Conservation (phyloP, 176 grass and related monocot genomes). For the Cenchrus americanus region DNA sequence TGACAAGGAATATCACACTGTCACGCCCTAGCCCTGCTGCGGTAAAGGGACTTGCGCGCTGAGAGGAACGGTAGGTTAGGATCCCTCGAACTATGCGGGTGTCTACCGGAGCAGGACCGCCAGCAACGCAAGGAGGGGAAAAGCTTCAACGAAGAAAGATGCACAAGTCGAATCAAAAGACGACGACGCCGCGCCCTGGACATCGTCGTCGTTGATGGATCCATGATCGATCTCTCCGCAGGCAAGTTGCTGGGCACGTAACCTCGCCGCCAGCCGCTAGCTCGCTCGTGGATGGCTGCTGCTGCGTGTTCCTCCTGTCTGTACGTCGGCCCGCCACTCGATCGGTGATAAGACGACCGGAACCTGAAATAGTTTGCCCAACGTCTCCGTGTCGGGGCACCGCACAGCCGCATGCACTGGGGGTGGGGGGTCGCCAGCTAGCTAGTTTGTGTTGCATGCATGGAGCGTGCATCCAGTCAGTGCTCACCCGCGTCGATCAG, state of each 20-base stretch:
- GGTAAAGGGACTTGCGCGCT: slow-evolving; percentile 5
- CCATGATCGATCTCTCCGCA: neutral
- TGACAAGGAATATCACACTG: slow-evolving; percentile 47
- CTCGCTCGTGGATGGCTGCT: neutral
- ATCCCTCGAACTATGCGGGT: slow-evolving; percentile 51
- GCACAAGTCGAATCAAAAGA: slow-evolving; percentile 13
- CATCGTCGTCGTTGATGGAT: too few species aligned
- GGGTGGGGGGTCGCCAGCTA: neutral
- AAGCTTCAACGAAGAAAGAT: neutral
- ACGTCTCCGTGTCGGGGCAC: slow-evolving; percentile 34
- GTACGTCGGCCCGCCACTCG: neutral
- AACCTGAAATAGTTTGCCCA: slow-evolving; percentile 50
- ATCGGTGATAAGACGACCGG: slow-evolving; percentile 31
- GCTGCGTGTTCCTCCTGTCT: neutral
- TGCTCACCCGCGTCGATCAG: neutral
- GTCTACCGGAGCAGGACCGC: slow-evolving; percentile 51
- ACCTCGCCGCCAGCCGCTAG: neutral
- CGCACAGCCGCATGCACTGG: neutral
- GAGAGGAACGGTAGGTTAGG: slow-evolving; percentile 43
- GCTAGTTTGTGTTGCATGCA: too few species aligned
- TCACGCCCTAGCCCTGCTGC: slow-evolving; percentile 19
- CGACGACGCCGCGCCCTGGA: neutral
- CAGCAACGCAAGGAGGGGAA: neutral
- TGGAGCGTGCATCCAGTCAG: neutral
- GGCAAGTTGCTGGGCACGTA: slow-evolving; percentile 32